phyloP scores from a whole-genome alignment of 139 green algal genomes.

The Coccomyxa sp. region DNA sequence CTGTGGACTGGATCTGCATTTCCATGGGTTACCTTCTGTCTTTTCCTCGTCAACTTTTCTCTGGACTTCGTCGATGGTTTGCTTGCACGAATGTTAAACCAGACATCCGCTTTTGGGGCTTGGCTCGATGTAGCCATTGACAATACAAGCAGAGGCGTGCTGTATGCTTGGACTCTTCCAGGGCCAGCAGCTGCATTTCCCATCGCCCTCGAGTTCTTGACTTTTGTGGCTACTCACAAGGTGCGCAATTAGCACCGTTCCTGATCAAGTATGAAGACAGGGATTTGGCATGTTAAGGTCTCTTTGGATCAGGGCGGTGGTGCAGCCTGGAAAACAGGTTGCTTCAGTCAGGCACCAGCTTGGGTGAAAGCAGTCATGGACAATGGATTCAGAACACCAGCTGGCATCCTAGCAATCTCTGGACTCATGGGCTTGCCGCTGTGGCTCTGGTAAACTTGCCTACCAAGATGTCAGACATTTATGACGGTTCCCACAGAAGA shows the following conservation, averaged over 20 bases:
- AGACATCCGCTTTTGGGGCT: constrained; percentile 39
- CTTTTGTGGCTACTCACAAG: constrained; percentile 45
- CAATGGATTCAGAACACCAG: constrained; percentile 33
- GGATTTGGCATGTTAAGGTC: background rate
- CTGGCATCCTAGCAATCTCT: constrained; percentile 27
- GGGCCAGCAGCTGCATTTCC: constrained; percentile 10
- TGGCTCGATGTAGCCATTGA: constrained; percentile 53
- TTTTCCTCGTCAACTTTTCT: constrained; percentile 14
- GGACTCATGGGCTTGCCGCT: constrained; percentile 51
- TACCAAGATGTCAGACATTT: no score
- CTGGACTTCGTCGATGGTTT: constrained; percentile 30
- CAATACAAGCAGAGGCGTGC: constrained; percentile 27
- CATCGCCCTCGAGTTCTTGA: constrained; percentile 35
- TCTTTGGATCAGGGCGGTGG: constrained; percentile 20
- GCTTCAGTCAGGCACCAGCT: constrained; percentile 24
- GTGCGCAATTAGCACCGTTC: background rate
- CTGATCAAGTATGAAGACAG: background rate
- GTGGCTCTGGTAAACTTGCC: constrained; percentile 29
- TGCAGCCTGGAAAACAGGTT: constrained; percentile 36
- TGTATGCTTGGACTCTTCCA: constrained; percentile 32
- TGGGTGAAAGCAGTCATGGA: constrained; percentile 34
- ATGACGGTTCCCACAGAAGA: no score
- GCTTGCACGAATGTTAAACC: constrained; percentile 13
- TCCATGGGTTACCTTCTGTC: background rate
- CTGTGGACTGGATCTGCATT: background rate